Percentiles rank a stretch among this genome's conserved stretches.
phyloP scores from a whole-genome alignment of 768 basidiomycete species.

The Strobilomyces dryophilus region DNA sequence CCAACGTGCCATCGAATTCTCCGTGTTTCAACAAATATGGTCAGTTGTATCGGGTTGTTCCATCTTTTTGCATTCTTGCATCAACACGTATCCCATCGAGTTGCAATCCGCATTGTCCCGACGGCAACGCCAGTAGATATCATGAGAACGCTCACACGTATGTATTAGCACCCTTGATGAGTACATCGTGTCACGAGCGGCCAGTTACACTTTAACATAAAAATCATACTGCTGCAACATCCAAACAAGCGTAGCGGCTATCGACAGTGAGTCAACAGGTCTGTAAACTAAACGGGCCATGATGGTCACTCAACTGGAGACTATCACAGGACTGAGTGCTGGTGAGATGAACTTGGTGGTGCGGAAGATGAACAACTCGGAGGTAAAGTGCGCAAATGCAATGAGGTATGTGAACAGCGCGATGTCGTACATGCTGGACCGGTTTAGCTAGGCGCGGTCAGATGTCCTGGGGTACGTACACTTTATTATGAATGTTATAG shows the following conservation, averaged over 20 bases:
- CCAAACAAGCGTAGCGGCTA: slow-evolving; percentile 73
- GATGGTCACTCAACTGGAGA: slow-evolving; percentile 60
- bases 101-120: slow-evolving; percentile 12
- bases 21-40: slow-evolving; percentile 11
- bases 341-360: slow-evolving; percentile 61
- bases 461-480: slow-evolving; percentile 43
- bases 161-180: neutral
- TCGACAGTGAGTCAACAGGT: slow-evolving; percentile 11
- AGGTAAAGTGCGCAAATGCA: slow-evolving; percentile 84
- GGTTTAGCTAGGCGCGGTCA: slow-evolving; percentile 7
- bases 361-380: slow-evolving; percentile 80
- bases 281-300: slow-evolving; percentile 28
- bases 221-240: slow-evolving; percentile 81
- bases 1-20: neutral
- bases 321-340: slow-evolving; percentile 71
- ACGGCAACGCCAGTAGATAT: neutral
- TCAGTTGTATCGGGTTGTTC: slow-evolving; percentile 1
- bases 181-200: neutral
- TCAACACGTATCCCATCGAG: neutral
- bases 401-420: slow-evolving; percentile 84
- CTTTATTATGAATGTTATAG: slow-evolving; percentile 79
- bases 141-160: neutral
- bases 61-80: neutral
- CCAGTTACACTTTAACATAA: slow-evolving; percentile 51
- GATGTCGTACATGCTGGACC: slow-evolving; percentile 82